Base-by-base conservation (phyloP, 768 basidiomycete genomes). In the Boletus coccyginus region DNA sequence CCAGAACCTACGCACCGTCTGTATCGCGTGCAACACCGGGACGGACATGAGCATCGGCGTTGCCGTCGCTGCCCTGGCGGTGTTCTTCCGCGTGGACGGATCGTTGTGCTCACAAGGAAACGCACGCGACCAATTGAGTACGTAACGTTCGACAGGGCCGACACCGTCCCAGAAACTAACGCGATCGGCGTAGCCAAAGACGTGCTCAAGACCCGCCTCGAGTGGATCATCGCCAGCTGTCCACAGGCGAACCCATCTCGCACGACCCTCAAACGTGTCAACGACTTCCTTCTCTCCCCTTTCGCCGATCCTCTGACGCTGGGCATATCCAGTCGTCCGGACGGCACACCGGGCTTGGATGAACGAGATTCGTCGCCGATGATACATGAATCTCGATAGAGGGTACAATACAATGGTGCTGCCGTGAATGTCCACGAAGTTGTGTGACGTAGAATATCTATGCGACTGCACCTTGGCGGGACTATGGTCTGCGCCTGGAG, bases 171-270 rank as follows among this genome's bases (percentile, higher is more conserved):
- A 11, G n/a, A 27, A 11, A 19, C 49, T 66, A 13, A 60, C 32
- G 1, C 9, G 21, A 19, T 58, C 36, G 39, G 36, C 36, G 19
- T 65, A 43, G 78, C 75, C 60, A 97, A 97, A 69, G 70, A 77
- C 19, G 72, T 78, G 13, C 83, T 98, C 59, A 82, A 84, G 12
- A 86, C 77, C 13, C 80, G 93, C 17, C 76, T 98, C 36, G 87
- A 98, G 66, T 93, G 90, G 91, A 83, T 98, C 46, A 88, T 94
- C 55, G 77, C 87, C 19, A 86, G 83, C 60, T 74, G 80, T 50
- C 88, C 90, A 7, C 75, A 77, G 52, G 88, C 86, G 5, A 98
- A 97, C 67, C 95, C 96, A 0, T 86, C 90, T 11, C 81, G 94
- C 41, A 78, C 84, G 16, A 92, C 89, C 10, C 77, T 98, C 56